Conservation (phyloP, 1,139 yeast genomes). For the Yamadazyma siamensis region DNA sequence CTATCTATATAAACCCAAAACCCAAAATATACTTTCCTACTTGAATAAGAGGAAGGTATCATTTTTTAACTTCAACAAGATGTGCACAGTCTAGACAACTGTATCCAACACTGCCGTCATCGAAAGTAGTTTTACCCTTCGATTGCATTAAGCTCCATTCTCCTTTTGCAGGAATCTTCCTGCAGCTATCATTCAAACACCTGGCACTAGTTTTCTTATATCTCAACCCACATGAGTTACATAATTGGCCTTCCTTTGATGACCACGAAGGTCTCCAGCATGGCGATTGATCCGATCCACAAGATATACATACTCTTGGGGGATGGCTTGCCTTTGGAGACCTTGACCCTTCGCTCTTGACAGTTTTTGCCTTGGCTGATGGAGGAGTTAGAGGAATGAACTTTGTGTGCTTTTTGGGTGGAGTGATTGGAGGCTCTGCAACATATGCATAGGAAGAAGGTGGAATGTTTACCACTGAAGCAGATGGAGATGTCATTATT, state of each 20-base stretch:
- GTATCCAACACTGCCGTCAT: constrained; percentile 43
- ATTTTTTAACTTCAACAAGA: constrained; percentile 40
- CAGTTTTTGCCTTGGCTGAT: constrained; percentile 25
- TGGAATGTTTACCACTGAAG: constrained; percentile 10
- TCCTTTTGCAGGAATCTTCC: constrained; percentile 92
- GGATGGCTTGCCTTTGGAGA: constrained; percentile 34
- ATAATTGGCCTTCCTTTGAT: constrained; percentile 79
- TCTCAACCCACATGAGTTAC: constrained; percentile 94
- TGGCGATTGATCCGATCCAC: constrained; percentile 89
- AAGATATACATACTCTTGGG: constrained; percentile 74
- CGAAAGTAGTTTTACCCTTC: constrained; percentile 48
- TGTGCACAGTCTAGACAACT: constrained; percentile 69
- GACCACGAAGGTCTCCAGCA: constrained; percentile 99
- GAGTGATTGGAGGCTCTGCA: constrained; percentile 14
- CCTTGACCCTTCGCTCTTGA: constrained; percentile 26
- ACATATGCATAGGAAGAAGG: constrained; percentile 9
- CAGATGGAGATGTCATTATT: constrained; percentile 13
- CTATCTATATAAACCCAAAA: neutral
- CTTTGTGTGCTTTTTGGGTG: constrained; percentile 21
- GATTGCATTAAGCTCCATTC: constrained; percentile 90
- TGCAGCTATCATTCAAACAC: constrained; percentile 72
- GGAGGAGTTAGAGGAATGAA: constrained; percentile 48
- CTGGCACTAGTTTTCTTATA: constrained; percentile 93
- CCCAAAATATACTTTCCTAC: constrained; percentile 4
- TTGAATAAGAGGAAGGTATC: constrained; percentile 4